Percentiles rank a stretch among this genome's conserved stretches.
Conservation (phyloP, 495 filamentous ascomycete genomes). For the Cladorrhinum samala region DNA sequence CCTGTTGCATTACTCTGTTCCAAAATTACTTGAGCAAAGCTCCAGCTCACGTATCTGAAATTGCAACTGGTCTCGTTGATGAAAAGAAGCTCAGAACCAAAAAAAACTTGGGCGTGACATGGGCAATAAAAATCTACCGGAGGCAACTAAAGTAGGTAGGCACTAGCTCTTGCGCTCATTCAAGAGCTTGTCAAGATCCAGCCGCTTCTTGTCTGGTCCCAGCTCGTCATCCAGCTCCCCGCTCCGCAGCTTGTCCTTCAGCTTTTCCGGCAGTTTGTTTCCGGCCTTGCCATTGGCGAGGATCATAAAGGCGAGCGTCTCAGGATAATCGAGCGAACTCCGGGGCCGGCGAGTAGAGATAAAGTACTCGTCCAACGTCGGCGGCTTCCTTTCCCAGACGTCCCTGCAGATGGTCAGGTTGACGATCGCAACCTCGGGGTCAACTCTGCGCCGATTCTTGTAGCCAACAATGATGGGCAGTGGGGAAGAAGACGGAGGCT, state of each 20-base stretch:
- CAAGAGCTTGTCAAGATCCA: neutral
- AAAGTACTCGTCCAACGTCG: neutral
- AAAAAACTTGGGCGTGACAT: too few species aligned
- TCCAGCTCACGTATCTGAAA: too few species aligned
- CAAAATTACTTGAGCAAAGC: too few species aligned
- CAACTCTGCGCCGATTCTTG: constrained; percentile 12
- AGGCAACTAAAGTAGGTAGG: too few species aligned
- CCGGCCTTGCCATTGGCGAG: neutral
- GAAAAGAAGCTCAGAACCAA: too few species aligned
- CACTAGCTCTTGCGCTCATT: too few species aligned
- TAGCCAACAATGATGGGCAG: constrained; percentile 13
- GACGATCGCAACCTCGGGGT: constrained; percentile 11
- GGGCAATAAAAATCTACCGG: too few species aligned
- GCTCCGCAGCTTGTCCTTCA: neutral
- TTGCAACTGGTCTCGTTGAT: too few species aligned
- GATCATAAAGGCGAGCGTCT: neutral
- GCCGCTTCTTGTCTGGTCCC: neutral
- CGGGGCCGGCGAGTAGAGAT: neutral
- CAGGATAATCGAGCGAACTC: neutral
- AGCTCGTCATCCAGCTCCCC: neutral
- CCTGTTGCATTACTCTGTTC: too few species aligned
- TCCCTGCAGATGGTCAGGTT: constrained; percentile 12
- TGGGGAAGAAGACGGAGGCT: constrained; percentile 2
- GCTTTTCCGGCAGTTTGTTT: neutral
- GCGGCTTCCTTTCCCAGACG: constrained; percentile 17